Base-by-base conservation (phyloP, 805 yeast genomes). In the Cyberlindnera subsufficiens region DNA sequence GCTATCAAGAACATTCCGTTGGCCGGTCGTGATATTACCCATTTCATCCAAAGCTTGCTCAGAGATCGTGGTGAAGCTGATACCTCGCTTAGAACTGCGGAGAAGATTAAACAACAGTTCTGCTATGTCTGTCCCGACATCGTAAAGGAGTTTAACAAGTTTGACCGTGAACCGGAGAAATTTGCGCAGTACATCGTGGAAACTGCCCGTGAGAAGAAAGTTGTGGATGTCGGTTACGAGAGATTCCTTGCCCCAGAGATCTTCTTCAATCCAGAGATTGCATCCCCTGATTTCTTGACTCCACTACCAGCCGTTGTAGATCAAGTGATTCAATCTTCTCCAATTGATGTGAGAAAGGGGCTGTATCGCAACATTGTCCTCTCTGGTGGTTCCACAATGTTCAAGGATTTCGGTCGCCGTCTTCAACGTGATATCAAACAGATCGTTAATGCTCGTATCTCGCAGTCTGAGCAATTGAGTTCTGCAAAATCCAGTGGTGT, bases 211-310 rank as follows among this genome's bases (percentile, higher is more conserved):
- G 86, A 86, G 38, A 51, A 55, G 40, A 71, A 73, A 53, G 79
- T 76, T 44, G 93, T 93, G 50, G 99, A 93, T 65, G 93, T 93
- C 46, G 99, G 98, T 42, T 93, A 93, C 66, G 99, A 93, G 69
- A 77, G 98, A 55, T 93, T 93, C 65, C 76, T 93, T 64, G 99
- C 99, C 1, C 98, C 99, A n/a, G 99, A 93, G 66, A 90, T 93
- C 58, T 93, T 93, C 69, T 93, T 93, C 78, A 89, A 86, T 61
- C 99, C 99, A 13, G 99, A 93, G 66, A 93, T 93, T 58, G 95
- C 95, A 39, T 85, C 96, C 5, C 80, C 96, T 8, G 98, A 93
- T 65, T 93, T 85, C 72, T 70, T 93, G 56, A 93, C 96, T 3
- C 99, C 99, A 27, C 75, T 93, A 49, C 99, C 99, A 34, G 81